Evolutionary conservation across 2,329 filamentous ascomycete genomes (phyloP), one percentile per base, ranked within the genome.

Genomic region (Macrophomina phaseolina): DNA sequence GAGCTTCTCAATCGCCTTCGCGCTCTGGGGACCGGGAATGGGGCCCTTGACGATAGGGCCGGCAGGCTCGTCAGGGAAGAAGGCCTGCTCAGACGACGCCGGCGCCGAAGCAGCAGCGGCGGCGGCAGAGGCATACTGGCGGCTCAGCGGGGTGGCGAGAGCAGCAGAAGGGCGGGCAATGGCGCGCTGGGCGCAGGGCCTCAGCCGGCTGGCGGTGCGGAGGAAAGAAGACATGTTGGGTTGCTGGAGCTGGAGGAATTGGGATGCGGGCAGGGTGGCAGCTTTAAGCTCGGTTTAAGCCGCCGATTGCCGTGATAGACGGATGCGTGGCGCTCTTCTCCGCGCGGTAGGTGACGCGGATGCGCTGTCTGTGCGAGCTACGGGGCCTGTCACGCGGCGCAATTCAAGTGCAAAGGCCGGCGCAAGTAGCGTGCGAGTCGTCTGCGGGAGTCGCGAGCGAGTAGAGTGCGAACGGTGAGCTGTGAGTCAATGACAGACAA

Each of bases 11-110:
- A 91, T 88, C 61, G 87, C 85, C 72, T 88, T 85, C 81, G 89
- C 85, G 78, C 89, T 89, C 81, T 89, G 86, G 45, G 92, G 92
- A 0, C 93, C 93, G 0, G 93, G 93, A 67, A 97, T 91, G 46
- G 81, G 74, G 2, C 86, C 89, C 69, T 81, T 79, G 49, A 89
- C 73, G 32, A 78, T 81, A 30, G 87, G 87, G n/a, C 77, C 81
- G 12, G 77, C 69, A 23, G 87, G 87, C 80, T 90, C 87, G 73
- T 87, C 82, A 67, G 84, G 79, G 77, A 89, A 86, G 79, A 82
- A 87, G 7, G 85, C 73, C 72, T 83, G 79, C 70, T 82, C 81
- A 63, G 71, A 67, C 38, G 42, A 46, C 64, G 74, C 76, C 42
- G 72, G 72, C 52, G 74, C 68, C 42, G 71, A 66, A 11, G 79